A percentile compares a stretch with the other conserved stretches of the same genome.
Evolutionary conservation across 2,329 filamentous ascomycete genomes (phyloP).

Genomic region (Conoideocrella luteorostrata): DNA sequence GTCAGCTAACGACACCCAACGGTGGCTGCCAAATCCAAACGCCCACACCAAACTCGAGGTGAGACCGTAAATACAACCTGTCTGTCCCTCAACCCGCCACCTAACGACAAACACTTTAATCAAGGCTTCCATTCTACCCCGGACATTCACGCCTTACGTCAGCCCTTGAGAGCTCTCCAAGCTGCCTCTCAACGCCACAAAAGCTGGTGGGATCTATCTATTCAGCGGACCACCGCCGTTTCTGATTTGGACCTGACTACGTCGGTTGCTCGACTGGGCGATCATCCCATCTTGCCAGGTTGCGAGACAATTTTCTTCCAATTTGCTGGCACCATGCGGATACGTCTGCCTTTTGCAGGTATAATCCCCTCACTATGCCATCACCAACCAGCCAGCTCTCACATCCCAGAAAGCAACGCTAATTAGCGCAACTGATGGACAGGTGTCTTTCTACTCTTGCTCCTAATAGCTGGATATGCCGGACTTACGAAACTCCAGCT

Average conservation of each 20-base stretch:
- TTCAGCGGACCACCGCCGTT: too few species aligned
- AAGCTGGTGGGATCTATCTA: too few species aligned
- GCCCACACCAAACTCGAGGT: too few species aligned
- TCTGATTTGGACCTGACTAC: background rate
- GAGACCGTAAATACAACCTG: too few species aligned
- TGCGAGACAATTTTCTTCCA: background rate
- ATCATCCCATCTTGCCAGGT: too few species aligned
- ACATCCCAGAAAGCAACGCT: background rate
- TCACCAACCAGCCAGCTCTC: background rate
- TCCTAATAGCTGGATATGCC: conserved; percentile 70
- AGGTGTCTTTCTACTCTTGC: conserved; percentile 65
- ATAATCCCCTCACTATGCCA: background rate
- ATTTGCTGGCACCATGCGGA: conserved; percentile 7
- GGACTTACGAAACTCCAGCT: conserved; percentile 64
- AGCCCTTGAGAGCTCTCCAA: too few species aligned
- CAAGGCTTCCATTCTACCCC: background rate
- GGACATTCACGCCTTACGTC: background rate
- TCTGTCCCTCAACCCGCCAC: too few species aligned
- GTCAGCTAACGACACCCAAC: too few species aligned
- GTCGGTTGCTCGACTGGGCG: background rate
- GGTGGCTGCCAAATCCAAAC: too few species aligned
- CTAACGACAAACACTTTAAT: background rate
- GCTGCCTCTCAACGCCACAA: too few species aligned
- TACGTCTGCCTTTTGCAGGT: conserved; percentile 9
- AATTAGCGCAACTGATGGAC: conserved; percentile 11